Evolutionary conservation across 805 yeast species (phyloP), one percentile per base, ranked within the genome.

Genomic region (Starmerella vitae): DNA sequence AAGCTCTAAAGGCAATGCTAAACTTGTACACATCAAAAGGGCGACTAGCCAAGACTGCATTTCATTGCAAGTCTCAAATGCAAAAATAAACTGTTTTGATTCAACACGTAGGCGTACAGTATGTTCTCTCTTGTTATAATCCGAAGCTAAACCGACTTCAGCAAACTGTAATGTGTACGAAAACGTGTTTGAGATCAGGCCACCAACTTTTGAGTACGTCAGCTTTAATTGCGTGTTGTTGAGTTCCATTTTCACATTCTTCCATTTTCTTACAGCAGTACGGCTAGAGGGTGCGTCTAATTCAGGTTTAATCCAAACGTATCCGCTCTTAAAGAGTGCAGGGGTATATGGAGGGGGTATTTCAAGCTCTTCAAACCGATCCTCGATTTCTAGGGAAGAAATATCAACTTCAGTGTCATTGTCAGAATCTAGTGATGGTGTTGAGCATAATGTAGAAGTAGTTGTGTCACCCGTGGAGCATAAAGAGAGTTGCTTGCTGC

Each of bases 151-250:
- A 0, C 98, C 98, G 33, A 82, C 61, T 50, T 69, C 75, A 10
- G 91, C 86, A 59, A 77, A 76, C 58, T 91, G 97, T 28, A 88
- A 65, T 2, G 94, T 75, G 57, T 74, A 86, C 32, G 59, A 1
- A 20, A 28, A 37, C 26, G 39, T 35, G 20, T 14, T 57, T 49
- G 18, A 18, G 21, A 40, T 20, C 4, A 58, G 47, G 27, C 65
- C 71, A 12, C 65, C 62, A 13, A 35, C 17, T 5, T 14, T 8
- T 5, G 24, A 15, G 13, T 33, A 29, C 14, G 79, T 81, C 39
- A 86, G 62, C 57, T 80, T 80, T 26, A 86, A 61, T 60, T 83
- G 94, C 1, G 96, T 86, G 15, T 88, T 81, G 63, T 86, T 84
- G 36, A 86, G 63, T 52, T 80, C 93, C 57, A 83, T 65, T 18